These are phyloP conservation scores for Aspergillus carlsbadensis DNA, from an alignment of 495 filamentous ascomycete genomes.

Conservation along the genomic window DNA sequence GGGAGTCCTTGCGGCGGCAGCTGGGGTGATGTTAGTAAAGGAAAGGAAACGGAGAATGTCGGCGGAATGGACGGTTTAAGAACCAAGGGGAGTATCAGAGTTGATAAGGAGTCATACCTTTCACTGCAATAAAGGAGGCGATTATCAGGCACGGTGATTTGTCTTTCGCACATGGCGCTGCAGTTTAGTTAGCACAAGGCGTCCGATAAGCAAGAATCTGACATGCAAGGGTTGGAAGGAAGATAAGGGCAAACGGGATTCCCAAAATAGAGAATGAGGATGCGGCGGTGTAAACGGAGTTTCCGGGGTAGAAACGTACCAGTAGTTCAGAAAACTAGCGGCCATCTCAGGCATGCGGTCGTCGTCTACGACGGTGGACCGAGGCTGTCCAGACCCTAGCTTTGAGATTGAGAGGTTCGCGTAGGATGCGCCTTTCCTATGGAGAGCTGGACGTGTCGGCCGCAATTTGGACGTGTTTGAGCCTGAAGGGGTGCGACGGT, in stretches of 20 bases:
- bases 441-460: constrained; percentile 31
- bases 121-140: constrained; percentile 59
- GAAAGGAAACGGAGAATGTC: neutral
- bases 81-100: constrained; percentile 4
- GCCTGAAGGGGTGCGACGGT: constrained; percentile 38
- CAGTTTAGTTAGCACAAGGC: constrained; percentile 27
- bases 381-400: constrained; percentile 36
- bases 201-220: constrained; percentile 21
- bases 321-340: constrained; percentile 64
- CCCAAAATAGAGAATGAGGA: neutral
- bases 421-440: constrained; percentile 39
- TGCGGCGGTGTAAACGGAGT: constrained; percentile 5
- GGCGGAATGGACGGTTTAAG: constrained; percentile 9
- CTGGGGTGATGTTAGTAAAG: constrained; percentile 25
- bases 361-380: constrained; percentile 34
- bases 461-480: constrained; percentile 36
- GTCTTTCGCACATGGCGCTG: constrained; percentile 65
- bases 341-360: constrained; percentile 53
- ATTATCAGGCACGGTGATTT: constrained; percentile 64
- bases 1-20: constrained; percentile 53
- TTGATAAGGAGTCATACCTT: constrained; percentile 39
- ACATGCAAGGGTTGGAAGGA: constrained; percentile 22
- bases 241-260: constrained; percentile 14
- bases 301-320: constrained; percentile 42
- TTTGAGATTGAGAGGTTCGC: constrained; percentile 38